A percentile compares a stretch with the other conserved stretches of the same genome.
These are phyloP conservation scores for Pseudogymnoascus sp. DNA, from an alignment of 2,329 filamentous ascomycete genomes.

Conservation along the genomic window DNA sequence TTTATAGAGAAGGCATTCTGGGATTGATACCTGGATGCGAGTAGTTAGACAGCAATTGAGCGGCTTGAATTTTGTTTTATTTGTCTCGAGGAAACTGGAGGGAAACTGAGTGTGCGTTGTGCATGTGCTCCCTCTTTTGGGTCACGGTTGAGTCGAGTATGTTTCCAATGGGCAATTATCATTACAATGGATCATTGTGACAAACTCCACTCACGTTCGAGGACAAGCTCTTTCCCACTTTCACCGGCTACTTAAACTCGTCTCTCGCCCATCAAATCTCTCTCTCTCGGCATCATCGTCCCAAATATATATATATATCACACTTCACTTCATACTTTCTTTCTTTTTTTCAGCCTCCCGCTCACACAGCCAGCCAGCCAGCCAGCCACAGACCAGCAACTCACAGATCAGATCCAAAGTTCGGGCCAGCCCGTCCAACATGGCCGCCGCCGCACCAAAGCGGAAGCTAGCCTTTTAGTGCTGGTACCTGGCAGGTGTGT, in stretches of 20 bases:
- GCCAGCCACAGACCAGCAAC: neutral
- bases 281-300: neutral
- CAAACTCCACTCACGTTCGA: neutral
- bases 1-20: neutral
- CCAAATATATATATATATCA: neutral
- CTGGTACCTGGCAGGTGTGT: too few species aligned
- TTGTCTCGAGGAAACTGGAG: neutral
- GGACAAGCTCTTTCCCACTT: neutral
- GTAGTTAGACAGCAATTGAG: conserved; percentile 6
- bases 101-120: neutral
- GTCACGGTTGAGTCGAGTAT: neutral
- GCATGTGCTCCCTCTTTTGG: neutral
- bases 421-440: neutral
- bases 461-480: too few species aligned
- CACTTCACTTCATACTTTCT: neutral
- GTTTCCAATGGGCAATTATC: neutral
- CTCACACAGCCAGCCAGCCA: neutral
- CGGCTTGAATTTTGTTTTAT: neutral
- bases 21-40: neutral
- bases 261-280: neutral
- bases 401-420: neutral
- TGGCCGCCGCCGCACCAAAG: neutral
- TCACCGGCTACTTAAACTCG: neutral
- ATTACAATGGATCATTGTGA: too few species aligned
- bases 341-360: neutral